Evolutionary conservation across 1,139 yeast genomes (phyloP).

Genomic region (Citeromyces siamensis): DNA sequence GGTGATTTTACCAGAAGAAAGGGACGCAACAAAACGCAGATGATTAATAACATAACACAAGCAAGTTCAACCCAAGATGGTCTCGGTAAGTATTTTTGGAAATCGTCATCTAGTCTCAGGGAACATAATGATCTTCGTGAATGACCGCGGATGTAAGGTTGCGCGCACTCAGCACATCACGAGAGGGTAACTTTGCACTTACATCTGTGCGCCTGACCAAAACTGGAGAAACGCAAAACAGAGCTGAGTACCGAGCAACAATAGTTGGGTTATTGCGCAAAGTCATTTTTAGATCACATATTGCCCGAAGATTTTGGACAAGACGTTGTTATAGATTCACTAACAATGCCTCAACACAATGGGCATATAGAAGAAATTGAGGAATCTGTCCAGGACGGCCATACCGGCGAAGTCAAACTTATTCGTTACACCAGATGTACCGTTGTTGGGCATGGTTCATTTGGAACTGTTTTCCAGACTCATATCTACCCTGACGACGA

Average conservation of each 20-base stretch:
- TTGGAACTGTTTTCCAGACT: constrained; percentile 92
- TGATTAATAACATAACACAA: too few species aligned
- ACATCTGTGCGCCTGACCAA: constrained; percentile 4
- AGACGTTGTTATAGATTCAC: not conserved
- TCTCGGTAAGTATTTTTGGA: too few species aligned
- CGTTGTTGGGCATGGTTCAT: constrained; percentile 96
- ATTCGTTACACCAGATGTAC: constrained; percentile 57
- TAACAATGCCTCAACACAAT: constrained; percentile 1
- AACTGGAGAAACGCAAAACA: constrained; percentile 2
- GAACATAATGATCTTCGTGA: constrained; percentile 1
- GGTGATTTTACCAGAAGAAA: too few species aligned
- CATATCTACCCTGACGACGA: constrained; percentile 65
- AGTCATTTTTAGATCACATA: too few species aligned
- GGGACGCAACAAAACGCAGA: too few species aligned
- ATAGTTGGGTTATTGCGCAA: too few species aligned
- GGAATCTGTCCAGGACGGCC: constrained; percentile 68
- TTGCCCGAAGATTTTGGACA: too few species aligned
- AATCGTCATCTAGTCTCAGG: too few species aligned
- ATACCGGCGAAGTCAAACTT: constrained; percentile 47
- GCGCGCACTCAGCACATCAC: constrained; percentile 1
- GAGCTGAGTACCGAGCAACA: too few species aligned
- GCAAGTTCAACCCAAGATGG: too few species aligned
- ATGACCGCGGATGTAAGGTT: constrained; percentile 2
- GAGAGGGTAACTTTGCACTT: constrained; percentile 3
- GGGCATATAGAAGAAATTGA: constrained; percentile 35